Evolutionary conservation across 768 basidiomycete genomes (phyloP), one percentile per base, ranked within the genome.

Genomic region (Pleurotus citrinopileatus): DNA sequence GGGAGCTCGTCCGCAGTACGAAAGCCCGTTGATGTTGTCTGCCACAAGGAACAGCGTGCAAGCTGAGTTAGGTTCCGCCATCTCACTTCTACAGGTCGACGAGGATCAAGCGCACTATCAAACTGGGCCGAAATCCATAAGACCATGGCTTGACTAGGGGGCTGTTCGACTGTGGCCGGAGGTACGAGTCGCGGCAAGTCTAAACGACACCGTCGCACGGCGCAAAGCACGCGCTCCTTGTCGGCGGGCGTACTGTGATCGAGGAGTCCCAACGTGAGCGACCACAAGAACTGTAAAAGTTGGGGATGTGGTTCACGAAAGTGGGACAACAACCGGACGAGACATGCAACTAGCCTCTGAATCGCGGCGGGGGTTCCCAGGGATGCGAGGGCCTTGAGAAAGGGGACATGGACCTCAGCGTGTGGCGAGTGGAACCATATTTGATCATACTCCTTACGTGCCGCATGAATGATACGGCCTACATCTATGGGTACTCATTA

Each of bases 371-470:
- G 38, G 12, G 68, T 63, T 3, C 55, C 60, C 38, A 59, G 59
- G 8, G 63, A 60, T 25, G 78, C 59, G 26, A 82, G 71, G 0
- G 71, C 63, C 20, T 71, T 63, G 6, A 83, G 66, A 61, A 77
- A 84, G 9, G 76, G 68, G 2, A 77, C 53, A 43, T 84, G 82
- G 22, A 80, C 63, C 27, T 75, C 73, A 6, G 74, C 68, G 34
- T 71, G 67, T 23, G 61, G 55, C n/a, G 70, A 67, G 20, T 69
- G 64, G 34, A 64, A 61, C 51, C 73, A 67, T 42, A 81, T 72
- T 23, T 63, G 64, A 4, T 61, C 60, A 56, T 81, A 82, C 40
- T 77, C 73, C 1, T 44, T 53, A 4, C 69, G 72, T 9, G 79
- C 78, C 27, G 67, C 57, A 27, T 56, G 15, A 46, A 43, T 36